Conservation (phyloP, 768 basidiomycete species). For the Strobilomyces dryophilus region DNA sequence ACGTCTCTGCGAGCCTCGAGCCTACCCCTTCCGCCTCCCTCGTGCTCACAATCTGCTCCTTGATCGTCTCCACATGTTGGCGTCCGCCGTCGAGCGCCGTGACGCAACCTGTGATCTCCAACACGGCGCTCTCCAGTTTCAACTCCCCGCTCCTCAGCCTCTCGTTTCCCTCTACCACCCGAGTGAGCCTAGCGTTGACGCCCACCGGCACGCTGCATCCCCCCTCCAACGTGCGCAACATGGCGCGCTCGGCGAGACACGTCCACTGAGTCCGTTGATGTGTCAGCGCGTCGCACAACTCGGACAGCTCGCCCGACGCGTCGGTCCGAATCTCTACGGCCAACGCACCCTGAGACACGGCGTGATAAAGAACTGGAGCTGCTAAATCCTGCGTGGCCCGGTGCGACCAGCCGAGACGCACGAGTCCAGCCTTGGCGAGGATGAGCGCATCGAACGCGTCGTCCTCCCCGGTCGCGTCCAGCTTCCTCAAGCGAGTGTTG, state of each 20-base stretch:
- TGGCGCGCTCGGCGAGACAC: constrained; percentile 82
- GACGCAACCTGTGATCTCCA: constrained; percentile 77
- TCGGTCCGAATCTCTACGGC: constrained; percentile 77
- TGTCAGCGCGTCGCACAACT: constrained; percentile 62
- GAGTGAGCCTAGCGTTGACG: constrained; percentile 50
- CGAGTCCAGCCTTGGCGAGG: constrained; percentile 89
- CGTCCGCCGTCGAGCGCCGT: constrained; percentile 72
- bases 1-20: constrained; percentile 51
- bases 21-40: constrained; percentile 72
- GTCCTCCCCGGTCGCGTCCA: constrained; percentile 64
- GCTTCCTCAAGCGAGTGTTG: constrained; percentile 86
- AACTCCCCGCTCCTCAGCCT: constrained; percentile 29
- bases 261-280: constrained; percentile 76
- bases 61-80: constrained; percentile 67
- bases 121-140: constrained; percentile 31
- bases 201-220: constrained; percentile 98
- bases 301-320: constrained; percentile 53
- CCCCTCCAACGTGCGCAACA: constrained; percentile 87
- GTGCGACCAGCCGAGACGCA: constrained; percentile 69
- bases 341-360: constrained; percentile 94
- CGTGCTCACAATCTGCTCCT: constrained; percentile 44
- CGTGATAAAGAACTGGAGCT: constrained; percentile 76
- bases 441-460: constrained; percentile 84
- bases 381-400: constrained; percentile 72
- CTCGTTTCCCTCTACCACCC: constrained; percentile 28